These are phyloP conservation scores for Ampelocalamus luodianensis DNA, from an alignment of 176 grass and related monocot genomes.

Conservation along the genomic window DNA sequence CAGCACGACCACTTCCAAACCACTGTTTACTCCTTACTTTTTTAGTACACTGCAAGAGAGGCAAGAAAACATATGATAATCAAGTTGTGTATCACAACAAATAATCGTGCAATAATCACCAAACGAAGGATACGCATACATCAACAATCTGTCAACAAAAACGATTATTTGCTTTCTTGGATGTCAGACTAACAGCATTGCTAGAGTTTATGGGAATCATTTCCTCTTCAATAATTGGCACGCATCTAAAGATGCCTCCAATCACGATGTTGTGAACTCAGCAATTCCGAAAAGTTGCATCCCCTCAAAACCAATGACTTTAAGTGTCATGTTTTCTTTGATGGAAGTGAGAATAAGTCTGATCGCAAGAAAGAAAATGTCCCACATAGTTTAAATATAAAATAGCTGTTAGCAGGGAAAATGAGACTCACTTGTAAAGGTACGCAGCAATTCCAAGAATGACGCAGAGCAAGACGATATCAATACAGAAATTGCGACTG, in stretches of 20 bases:
- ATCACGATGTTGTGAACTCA: background rate
- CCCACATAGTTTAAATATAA: background rate
- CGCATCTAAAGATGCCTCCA: background rate
- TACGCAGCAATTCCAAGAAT: constrained; percentile 78
- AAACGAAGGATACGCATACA: background rate
- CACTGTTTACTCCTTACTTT: constrained; percentile 32
- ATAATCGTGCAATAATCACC: background rate
- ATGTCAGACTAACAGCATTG: background rate
- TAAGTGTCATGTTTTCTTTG: background rate
- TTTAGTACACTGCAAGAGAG: constrained; percentile 55
- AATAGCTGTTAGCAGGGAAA: background rate
- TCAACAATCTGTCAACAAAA: background rate
- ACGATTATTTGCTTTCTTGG: background rate
- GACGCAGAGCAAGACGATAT: constrained; percentile 69
- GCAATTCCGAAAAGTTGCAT: background rate
- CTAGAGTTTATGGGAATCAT: background rate
- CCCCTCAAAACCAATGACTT: background rate
- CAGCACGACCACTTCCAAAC: background rate
- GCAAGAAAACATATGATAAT: background rate
- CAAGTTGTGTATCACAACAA: background rate
- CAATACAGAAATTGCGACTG: constrained; percentile 73
- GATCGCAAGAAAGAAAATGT: background rate
- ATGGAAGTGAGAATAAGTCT: background rate
- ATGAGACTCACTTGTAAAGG: constrained; percentile 65
- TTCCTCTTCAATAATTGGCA: constrained; percentile 8